A percentile compares a stretch with the other conserved stretches of the same genome.
These are phyloP conservation scores for Neopestalotiopsis rosae DNA, from an alignment of 2,329 filamentous ascomycete species.

Conservation along the genomic window DNA sequence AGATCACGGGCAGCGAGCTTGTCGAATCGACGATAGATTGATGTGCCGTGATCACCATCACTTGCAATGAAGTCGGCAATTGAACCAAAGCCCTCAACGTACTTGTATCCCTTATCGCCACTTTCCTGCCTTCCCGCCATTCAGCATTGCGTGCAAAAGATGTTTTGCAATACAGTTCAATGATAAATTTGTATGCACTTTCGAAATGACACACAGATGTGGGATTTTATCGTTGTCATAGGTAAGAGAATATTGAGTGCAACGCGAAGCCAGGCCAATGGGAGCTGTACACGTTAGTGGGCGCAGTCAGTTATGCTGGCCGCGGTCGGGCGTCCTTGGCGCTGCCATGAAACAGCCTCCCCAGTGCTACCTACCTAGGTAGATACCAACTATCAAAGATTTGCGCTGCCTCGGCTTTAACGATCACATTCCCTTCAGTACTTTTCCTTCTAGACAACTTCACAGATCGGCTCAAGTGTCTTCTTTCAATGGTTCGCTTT, in stretches of 20 bases:
- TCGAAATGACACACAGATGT: background rate
- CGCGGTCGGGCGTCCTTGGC: background rate
- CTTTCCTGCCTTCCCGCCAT: background rate
- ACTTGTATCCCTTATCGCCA: background rate
- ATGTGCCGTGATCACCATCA: background rate
- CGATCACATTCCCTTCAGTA: no score
- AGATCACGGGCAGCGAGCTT: background rate
- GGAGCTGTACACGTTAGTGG: background rate
- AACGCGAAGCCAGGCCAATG: background rate
- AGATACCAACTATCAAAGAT: no score
- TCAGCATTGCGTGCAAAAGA: background rate
- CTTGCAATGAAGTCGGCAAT: slow-evolving; percentile 3
- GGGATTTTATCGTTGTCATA: background rate
- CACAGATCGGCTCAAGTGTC: background rate
- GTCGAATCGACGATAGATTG: slow-evolving; percentile 2
- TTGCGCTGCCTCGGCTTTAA: no score
- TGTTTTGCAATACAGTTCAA: background rate
- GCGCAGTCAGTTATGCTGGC: background rate
- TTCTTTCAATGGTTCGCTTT: background rate
- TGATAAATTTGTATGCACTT: background rate
- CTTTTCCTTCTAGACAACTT: no score
- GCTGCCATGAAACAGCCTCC: background rate
- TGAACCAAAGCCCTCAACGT: background rate
- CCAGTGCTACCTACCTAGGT: background rate
- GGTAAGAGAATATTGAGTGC: background rate